A percentile compares a stretch with the other conserved stretches of the same genome.
These are phyloP conservation scores for Vanrija sp. DNA, from an alignment of 1,284 basidiomycete genomes.

Conservation along the genomic window DNA sequence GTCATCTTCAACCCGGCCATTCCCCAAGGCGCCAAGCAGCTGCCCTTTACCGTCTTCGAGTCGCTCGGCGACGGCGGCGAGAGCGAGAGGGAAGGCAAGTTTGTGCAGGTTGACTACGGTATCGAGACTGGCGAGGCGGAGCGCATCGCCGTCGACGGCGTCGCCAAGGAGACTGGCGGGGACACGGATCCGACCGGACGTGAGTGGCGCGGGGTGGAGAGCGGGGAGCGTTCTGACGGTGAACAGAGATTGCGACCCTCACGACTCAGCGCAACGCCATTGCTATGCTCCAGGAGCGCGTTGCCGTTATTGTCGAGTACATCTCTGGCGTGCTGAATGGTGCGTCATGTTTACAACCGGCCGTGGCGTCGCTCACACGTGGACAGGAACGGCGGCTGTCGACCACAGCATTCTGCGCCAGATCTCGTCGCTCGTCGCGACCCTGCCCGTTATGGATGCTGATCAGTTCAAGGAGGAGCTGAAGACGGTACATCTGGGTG, in stretches of 20 bases:
- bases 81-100: slow-evolving; percentile 47
- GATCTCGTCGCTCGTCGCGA: slow-evolving; percentile 76
- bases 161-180: slow-evolving; percentile 63
- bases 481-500: slow-evolving; percentile 63
- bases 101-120: slow-evolving; percentile 64
- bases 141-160: slow-evolving; percentile 95
- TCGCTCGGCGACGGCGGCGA: slow-evolving; percentile 72
- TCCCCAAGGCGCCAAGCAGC: slow-evolving; percentile 52
- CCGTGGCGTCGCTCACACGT: neutral
- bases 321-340: slow-evolving; percentile 69
- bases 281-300: slow-evolving; percentile 90
- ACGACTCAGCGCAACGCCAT: slow-evolving; percentile 90
- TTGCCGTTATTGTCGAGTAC: slow-evolving; percentile 76
- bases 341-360: slow-evolving; percentile 39
- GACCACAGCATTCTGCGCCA: slow-evolving; percentile 80
- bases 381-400: slow-evolving; percentile 59
- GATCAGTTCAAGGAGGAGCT: slow-evolving; percentile 77
- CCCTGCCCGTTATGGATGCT: slow-evolving; percentile 77
- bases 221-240: slow-evolving; percentile 1
- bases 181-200: slow-evolving; percentile 61
- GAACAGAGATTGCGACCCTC: slow-evolving; percentile 77
- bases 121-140: slow-evolving; percentile 99
- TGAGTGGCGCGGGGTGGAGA: slow-evolving; percentile 22
- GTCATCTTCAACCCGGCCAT: slow-evolving; percentile 51
- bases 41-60: slow-evolving; percentile 86